These are phyloP conservation scores for Elongisporangium senticosum DNA, from an alignment of 352 stramenopile genomes.

Conservation along the genomic window DNA sequence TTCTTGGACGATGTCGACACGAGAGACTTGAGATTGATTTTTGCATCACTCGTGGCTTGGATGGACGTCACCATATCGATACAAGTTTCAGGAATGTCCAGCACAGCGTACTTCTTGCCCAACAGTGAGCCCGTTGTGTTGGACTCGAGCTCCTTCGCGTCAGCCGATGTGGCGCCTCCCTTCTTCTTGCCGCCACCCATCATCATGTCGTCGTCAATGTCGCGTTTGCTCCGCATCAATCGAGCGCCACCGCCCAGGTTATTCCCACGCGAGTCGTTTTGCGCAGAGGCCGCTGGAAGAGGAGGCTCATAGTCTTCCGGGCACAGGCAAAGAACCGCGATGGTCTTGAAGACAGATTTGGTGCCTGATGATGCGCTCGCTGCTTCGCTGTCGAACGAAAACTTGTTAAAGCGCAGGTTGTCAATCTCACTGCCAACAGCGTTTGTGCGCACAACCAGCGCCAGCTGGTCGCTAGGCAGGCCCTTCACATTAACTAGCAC, in stretches of 20 bases:
- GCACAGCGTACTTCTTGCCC: constrained; percentile 59
- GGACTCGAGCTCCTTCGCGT: constrained; percentile 44
- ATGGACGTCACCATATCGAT: constrained; percentile 58
- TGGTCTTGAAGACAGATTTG: constrained; percentile 63
- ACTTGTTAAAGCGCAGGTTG: constrained; percentile 25
- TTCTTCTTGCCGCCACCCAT: constrained; percentile 28
- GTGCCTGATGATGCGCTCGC: constrained; percentile 6
- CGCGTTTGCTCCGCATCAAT: constrained; percentile 48
- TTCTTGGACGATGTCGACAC: constrained; percentile 60
- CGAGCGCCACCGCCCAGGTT: constrained; percentile 22
- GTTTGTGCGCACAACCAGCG: constrained; percentile 56
- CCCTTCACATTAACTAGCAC: constrained; percentile 66
- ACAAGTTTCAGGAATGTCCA: constrained; percentile 77
- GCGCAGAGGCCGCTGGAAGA: constrained; percentile 14
- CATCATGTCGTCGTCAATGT: constrained; percentile 45
- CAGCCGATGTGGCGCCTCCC: constrained; percentile 10
- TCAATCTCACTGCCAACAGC: constrained; percentile 17
- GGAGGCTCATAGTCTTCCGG: constrained; percentile 58
- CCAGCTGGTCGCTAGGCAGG: constrained; percentile 47
- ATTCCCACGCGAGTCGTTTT: constrained; percentile 9
- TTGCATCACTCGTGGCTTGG: constrained; percentile 12
- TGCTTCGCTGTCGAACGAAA: constrained; percentile 35
- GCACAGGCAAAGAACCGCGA: constrained; percentile 69
- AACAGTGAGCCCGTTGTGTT: constrained; percentile 52
- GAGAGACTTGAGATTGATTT: constrained; percentile 61